Evolutionary conservation across 2,329 filamentous ascomycete genomes (phyloP).

Genomic region (Malbranchea zuffiana): DNA sequence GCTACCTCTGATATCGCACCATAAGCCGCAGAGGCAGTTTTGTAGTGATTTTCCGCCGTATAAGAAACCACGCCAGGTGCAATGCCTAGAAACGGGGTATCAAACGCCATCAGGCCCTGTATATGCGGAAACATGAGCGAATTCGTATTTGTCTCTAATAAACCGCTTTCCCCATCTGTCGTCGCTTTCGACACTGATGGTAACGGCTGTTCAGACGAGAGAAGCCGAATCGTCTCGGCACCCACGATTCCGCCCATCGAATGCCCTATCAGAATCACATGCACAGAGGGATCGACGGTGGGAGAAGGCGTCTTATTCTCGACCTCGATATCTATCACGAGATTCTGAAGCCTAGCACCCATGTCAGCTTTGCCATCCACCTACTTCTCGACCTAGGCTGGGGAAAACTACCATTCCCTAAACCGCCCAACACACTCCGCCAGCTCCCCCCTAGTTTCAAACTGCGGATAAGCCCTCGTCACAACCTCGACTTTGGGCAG

Average conservation of each 20-base stretch:
- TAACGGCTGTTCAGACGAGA: slow-evolving; percentile 55
- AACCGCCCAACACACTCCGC: slow-evolving; percentile 37
- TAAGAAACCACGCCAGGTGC: slow-evolving; percentile 42
- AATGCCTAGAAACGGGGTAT: slow-evolving; percentile 66
- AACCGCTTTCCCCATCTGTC: slow-evolving; percentile 11
- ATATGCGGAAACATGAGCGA: slow-evolving; percentile 85
- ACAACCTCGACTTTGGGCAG: slow-evolving; percentile 34
- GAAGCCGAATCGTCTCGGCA: slow-evolving; percentile 69
- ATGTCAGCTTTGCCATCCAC: neutral
- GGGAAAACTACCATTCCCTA: slow-evolving; percentile 35
- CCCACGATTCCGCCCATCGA: slow-evolving; percentile 92
- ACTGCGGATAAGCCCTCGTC: slow-evolving; percentile 38
- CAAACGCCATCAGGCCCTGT: slow-evolving; percentile 80
- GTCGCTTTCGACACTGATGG: slow-evolving; percentile 24
- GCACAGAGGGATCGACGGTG: slow-evolving; percentile 75
- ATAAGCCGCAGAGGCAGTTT: slow-evolving; percentile 59
- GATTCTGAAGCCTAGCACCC: slow-evolving; percentile 61
- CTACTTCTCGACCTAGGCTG: neutral
- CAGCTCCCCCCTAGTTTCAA: slow-evolving; percentile 40
- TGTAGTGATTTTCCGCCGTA: slow-evolving; percentile 72
- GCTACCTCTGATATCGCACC: slow-evolving; percentile 55
- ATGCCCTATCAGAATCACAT: slow-evolving; percentile 72
- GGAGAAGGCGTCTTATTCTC: slow-evolving; percentile 67
- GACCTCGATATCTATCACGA: slow-evolving; percentile 90
- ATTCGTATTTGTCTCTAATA: slow-evolving; percentile 15